phyloP scores from a whole-genome alignment of 75 land plant species.

The Pinus albicaulis region DNA sequence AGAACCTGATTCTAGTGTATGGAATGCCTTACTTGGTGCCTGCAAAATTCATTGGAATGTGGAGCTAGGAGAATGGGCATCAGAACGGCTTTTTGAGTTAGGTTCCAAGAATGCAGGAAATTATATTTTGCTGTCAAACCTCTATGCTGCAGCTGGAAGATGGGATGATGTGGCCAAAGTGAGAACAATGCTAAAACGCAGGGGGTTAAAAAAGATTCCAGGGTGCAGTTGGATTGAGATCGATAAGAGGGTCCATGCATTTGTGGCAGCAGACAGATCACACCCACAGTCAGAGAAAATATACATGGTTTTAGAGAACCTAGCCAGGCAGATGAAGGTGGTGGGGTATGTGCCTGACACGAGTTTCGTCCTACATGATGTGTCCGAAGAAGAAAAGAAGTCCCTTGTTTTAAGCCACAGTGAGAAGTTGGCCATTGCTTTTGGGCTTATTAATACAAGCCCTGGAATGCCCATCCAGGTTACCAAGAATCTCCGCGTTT shows the following conservation, averaged over 20 bases:
- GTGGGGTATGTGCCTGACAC: slow-evolving; percentile 4
- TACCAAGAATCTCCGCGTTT: slow-evolving; percentile 8
- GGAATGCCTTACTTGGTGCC: slow-evolving; percentile 55
- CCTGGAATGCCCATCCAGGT: neutral
- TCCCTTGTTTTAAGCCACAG: slow-evolving; percentile 1
- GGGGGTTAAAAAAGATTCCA: neutral
- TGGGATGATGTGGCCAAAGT: slow-evolving; percentile 30
- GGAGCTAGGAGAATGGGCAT: slow-evolving; percentile 25
- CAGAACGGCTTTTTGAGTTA: slow-evolving; percentile 16
- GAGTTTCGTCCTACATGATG: slow-evolving; percentile 1
- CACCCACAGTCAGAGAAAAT: neutral
- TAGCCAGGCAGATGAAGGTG: neutral
- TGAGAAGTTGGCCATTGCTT: slow-evolving; percentile 12
- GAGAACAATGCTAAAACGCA: slow-evolving; percentile 8
- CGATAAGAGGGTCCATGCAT: neutral
- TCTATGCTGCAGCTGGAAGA: slow-evolving; percentile 36
- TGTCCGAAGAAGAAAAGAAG: slow-evolving; percentile 1
- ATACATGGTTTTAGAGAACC: neutral
- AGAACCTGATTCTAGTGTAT: slow-evolving; percentile 20
- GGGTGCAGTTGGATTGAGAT: neutral
- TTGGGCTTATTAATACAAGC: slow-evolving; percentile 6
- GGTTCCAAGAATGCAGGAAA: slow-evolving; percentile 22
- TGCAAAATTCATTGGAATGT: slow-evolving; percentile 44
- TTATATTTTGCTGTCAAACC: slow-evolving; percentile 36
- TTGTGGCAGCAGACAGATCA: neutral